Evolutionary conservation across 495 filamentous ascomycete genomes (phyloP).

Genomic region (Delitschia confertaspora): DNA sequence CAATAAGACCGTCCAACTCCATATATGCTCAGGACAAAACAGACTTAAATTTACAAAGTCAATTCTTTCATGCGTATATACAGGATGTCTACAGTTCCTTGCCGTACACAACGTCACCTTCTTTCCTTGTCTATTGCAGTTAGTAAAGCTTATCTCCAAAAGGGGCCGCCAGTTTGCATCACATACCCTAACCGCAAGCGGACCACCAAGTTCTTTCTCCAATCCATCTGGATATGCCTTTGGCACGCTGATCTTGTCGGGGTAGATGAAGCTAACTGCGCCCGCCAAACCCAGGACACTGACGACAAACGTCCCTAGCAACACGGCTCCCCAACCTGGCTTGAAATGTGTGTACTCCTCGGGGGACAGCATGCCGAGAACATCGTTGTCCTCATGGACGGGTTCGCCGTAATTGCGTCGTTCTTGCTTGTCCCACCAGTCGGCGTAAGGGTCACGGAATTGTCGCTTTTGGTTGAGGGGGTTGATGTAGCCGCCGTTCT

Average conservation of each 20-base stretch:
- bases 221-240: constrained; percentile 77
- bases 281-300: constrained; percentile 61
- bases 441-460: constrained; percentile 83
- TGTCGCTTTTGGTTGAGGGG: constrained; percentile 74
- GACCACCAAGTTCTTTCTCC: constrained; percentile 76
- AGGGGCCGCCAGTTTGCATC: not conserved
- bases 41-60: too few species aligned
- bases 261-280: constrained; percentile 63
- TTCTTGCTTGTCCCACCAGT: constrained; percentile 98
- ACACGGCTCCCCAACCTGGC: constrained; percentile 59
- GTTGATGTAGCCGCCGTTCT: constrained; percentile 93
- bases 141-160: not conserved
- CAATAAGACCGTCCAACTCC: too few species aligned
- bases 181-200: constrained; percentile 35
- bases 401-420: constrained; percentile 92
- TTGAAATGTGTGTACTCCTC: constrained; percentile 82
- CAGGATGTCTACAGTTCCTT: too few species aligned
- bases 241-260: constrained; percentile 72
- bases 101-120: not conserved
- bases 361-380: constrained; percentile 81
- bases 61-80: too few species aligned
- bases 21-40: too few species aligned
- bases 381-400: constrained; percentile 93
- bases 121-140: not conserved
- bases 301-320: constrained; percentile 66